Percentiles rank a stretch among this genome's conserved stretches.
Conservation (phyloP, 257 asterid genomes). For the Nicotiana noctiflora region DNA sequence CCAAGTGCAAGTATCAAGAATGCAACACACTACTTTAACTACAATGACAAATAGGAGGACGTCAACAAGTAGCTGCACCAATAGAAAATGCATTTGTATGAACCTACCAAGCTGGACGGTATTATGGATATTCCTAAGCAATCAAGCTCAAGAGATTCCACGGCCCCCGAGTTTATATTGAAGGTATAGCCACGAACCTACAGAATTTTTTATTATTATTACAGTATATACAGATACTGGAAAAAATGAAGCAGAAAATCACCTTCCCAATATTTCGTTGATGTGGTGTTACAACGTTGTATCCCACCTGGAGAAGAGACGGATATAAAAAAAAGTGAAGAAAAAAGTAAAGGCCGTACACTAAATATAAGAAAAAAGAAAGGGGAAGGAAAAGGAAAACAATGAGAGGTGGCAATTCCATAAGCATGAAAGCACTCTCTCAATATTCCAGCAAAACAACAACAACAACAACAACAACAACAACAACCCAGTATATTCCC, state of each 20-base stretch:
- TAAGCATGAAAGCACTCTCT: background rate
- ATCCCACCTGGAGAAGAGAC: conserved; percentile 50
- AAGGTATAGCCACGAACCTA: conserved; percentile 71
- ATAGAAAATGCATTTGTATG: background rate
- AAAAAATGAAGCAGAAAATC: conserved; percentile 7
- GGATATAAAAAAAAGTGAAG: conserved; percentile 1
- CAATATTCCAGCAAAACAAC: background rate
- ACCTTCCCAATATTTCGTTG: conserved; percentile 56
- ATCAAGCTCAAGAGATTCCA: conserved; percentile 61
- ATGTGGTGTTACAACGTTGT: conserved; percentile 44
- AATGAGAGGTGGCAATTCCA: background rate
- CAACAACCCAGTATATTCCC: no score
- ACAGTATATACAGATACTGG: background rate
- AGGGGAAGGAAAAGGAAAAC: background rate
- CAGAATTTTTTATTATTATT: background rate
- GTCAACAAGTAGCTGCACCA: background rate
- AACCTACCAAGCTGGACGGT: conserved; percentile 67
- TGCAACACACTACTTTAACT: background rate
- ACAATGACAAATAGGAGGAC: background rate
- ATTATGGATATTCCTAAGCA: conserved; percentile 64
- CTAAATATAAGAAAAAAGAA: background rate
- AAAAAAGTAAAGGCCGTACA: background rate
- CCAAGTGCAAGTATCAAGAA: background rate
- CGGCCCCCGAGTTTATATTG: conserved; percentile 46
- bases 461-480: no score